Percentiles rank a stretch among this genome's conserved stretches.
phyloP scores from a whole-genome alignment of 441 rosid genomes.

The Erysimum cheiri region DNA sequence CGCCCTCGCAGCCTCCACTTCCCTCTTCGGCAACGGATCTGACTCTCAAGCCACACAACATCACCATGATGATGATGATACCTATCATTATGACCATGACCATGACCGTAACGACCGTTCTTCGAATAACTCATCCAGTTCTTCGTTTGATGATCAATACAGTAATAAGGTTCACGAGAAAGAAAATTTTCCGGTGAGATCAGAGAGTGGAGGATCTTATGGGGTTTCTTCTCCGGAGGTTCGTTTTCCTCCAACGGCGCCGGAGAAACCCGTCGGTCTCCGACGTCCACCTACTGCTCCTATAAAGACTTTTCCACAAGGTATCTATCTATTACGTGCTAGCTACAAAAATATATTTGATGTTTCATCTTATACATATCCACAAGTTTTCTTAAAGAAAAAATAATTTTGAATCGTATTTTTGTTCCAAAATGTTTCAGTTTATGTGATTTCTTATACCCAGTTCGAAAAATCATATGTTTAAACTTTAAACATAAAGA shows the following conservation, averaged over 20 bases:
- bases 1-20: constrained; percentile 37
- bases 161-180: constrained; percentile 27
- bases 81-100: not conserved
- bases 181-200: constrained; percentile 22
- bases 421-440: not conserved
- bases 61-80: constrained; percentile 28
- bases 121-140: constrained; percentile 11
- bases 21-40: constrained; percentile 22
- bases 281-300: constrained; percentile 41
- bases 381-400: not conserved
- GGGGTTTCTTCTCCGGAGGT: constrained; percentile 21
- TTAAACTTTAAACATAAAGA: not conserved
- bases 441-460: not conserved
- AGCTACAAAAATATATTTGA: not conserved
- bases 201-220: constrained; percentile 26
- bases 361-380: not conserved
- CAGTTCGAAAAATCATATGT: not conserved
- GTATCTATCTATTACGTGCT: constrained; percentile 14
- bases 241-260: constrained; percentile 14
- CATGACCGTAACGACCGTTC: constrained; percentile 10
- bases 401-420: not conserved
- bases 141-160: constrained; percentile 34
- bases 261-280: constrained; percentile 28
- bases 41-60: constrained; percentile 15
- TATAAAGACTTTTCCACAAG: constrained; percentile 38